Conservation (phyloP, 805 yeast species). For the Kuraishia ogatae region DNA sequence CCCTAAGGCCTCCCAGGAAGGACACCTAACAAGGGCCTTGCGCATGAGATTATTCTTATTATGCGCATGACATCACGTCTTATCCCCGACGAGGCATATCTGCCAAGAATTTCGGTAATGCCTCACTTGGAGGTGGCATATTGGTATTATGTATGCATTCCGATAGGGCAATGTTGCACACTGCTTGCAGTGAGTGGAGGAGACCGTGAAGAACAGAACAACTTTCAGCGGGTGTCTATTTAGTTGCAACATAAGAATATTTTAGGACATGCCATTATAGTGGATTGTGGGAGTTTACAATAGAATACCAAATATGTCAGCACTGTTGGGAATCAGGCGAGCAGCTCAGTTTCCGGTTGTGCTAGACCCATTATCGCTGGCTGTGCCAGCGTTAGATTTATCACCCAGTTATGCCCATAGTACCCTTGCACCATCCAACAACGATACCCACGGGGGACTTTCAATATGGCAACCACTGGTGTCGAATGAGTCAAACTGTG, state of each 20-base stretch:
- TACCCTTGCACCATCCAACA: no score
- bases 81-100: background rate
- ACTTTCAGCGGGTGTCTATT: background rate
- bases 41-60: background rate
- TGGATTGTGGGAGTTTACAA: no score
- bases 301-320: background rate
- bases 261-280: no score
- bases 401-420: background rate
- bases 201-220: background rate
- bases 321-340: background rate
- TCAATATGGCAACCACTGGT: slow-evolving; percentile 14
- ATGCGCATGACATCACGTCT: background rate
- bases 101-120: background rate
- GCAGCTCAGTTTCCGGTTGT: background rate
- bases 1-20: background rate
- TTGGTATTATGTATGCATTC: background rate
- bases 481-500: slow-evolving; percentile 14
- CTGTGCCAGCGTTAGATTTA: background rate
- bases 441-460: background rate
- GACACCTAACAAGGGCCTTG: background rate
- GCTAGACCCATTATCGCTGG: background rate
- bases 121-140: background rate
- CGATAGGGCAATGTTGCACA: background rate
- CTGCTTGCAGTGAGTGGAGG: background rate
- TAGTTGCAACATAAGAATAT: no score